phyloP scores from a whole-genome alignment of 495 filamentous ascomycete genomes.

The Tuber borchii region DNA sequence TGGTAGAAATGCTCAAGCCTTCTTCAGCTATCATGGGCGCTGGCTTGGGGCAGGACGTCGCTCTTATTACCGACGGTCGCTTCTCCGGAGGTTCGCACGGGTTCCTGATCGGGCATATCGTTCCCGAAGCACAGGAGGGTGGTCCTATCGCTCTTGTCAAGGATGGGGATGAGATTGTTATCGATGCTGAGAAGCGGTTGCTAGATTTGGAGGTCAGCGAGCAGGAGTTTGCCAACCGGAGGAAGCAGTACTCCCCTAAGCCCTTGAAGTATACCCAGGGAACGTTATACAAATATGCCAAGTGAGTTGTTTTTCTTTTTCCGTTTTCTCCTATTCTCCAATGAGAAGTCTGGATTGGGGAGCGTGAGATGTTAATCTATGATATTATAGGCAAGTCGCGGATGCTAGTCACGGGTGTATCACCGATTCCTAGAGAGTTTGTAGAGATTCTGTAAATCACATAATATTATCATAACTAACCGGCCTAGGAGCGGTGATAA shows the following conservation, averaged over 20 bases:
- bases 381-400: conserved; percentile 44
- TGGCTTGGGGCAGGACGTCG: conserved; percentile 74
- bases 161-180: conserved; percentile 63
- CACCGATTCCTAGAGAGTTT: conserved; percentile 53
- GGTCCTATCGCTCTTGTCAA: conserved; percentile 52
- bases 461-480: neutral
- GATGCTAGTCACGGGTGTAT: conserved; percentile 78
- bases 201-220: conserved; percentile 56
- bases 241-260: conserved; percentile 61
- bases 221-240: conserved; percentile 59
- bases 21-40: conserved; percentile 78
- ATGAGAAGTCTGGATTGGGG: neutral
- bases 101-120: conserved; percentile 81
- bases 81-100: conserved; percentile 74
- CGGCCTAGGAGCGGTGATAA: neutral
- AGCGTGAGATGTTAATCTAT: conserved; percentile 2
- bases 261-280: conserved; percentile 62
- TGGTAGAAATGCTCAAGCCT: conserved; percentile 87
- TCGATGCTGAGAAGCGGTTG: conserved; percentile 62
- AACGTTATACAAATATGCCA: conserved; percentile 70
- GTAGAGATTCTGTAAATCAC: neutral
- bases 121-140: conserved; percentile 69
- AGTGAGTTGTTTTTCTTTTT: conserved; percentile 45
- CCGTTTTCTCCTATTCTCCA: neutral
- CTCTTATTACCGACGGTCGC: conserved; percentile 69